Base-by-base conservation (phyloP, 192 early-diverging fungal species). In the Linnemannia exigua region DNA sequence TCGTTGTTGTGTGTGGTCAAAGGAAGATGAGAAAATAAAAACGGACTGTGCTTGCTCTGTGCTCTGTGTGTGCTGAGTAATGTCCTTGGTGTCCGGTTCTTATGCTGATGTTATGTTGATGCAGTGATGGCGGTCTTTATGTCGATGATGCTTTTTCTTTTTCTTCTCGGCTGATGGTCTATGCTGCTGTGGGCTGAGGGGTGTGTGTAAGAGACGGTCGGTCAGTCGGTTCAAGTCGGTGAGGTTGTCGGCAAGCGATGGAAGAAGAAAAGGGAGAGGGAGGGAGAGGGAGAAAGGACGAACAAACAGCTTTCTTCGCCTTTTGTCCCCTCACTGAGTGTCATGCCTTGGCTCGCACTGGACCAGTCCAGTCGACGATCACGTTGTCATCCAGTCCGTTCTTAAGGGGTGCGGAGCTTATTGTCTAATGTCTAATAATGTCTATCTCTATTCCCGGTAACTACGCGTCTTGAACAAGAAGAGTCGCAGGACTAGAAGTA, bases 401-500 rank as follows among this genome's bases (percentile, higher is more conserved):
- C 41, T 63, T 63, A 63, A 63, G 58, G 58, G 58, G 58, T 3
- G 28, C 14, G 2, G 0, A 15, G 12, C 11, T 0, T 11, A 61
- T 61, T 44, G 15, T 16, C 31, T 54, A 25, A 33, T 2, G 0
- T 63, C 11, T 31, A n/a, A 11, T 7, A n/a, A 31, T 61, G 25
- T 51, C 19, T 52, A n/a, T 63, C 8, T 1, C 48, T 11, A 50
- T 17, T 50, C 1, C 48, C n/a, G n/a, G n/a, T n/a, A n/a, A 31
- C 58, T 63, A 63, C 58, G 28, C 58, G 58, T 63, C 25, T 14
- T 63, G 25, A 25, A 63, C 58, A 63, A 63, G 25, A 1, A 71
- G 46, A 15, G 70, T 71, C 28, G 41, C 70, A 48, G 70, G 70
- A 46, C 70, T 71, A 1, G 70, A 71, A 3, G 46, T 28, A 22